Conservation (phyloP, 2,329 filamentous ascomycete genomes). For the Aureobasidium sp. region DNA sequence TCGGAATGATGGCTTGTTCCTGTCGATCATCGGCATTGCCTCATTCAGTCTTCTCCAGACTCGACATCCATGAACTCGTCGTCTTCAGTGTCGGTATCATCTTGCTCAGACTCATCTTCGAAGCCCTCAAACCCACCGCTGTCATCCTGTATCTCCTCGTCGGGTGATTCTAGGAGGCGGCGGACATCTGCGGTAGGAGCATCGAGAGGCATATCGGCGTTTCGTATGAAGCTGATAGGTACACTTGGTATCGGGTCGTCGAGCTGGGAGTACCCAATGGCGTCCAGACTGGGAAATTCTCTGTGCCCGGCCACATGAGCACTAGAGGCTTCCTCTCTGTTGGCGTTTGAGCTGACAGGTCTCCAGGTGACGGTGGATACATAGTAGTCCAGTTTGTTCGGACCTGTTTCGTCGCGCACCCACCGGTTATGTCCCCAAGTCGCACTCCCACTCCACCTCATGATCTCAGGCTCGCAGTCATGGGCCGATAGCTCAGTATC, state of each 20-base stretch:
- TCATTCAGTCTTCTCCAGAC: background rate
- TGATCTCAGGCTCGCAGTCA: slow-evolving; percentile 19
- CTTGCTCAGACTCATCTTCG: background rate
- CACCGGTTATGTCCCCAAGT: slow-evolving; percentile 33
- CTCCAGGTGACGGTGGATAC: slow-evolving; percentile 34
- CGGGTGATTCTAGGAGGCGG: background rate
- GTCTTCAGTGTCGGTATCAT: background rate
- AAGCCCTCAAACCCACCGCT: background rate
- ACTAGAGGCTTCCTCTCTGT: background rate
- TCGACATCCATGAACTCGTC: background rate
- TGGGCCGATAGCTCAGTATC: slow-evolving; percentile 19
- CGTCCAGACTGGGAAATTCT: background rate
- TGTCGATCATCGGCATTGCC: background rate
- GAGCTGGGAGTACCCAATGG: background rate
- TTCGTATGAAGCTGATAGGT: background rate
- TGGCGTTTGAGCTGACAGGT: background rate
- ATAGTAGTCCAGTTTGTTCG: slow-evolving; percentile 36
- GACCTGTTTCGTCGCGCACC: slow-evolving; percentile 36
- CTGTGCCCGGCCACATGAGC: background rate
- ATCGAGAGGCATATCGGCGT: background rate
- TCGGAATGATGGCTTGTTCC: background rate
- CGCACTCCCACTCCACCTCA: slow-evolving; percentile 40
- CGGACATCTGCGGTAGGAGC: background rate
- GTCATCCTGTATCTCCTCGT: background rate
- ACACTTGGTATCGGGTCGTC: background rate